Conservation (phyloP, 176 grass and related monocot genomes). For the Oryza coarctata region DNA sequence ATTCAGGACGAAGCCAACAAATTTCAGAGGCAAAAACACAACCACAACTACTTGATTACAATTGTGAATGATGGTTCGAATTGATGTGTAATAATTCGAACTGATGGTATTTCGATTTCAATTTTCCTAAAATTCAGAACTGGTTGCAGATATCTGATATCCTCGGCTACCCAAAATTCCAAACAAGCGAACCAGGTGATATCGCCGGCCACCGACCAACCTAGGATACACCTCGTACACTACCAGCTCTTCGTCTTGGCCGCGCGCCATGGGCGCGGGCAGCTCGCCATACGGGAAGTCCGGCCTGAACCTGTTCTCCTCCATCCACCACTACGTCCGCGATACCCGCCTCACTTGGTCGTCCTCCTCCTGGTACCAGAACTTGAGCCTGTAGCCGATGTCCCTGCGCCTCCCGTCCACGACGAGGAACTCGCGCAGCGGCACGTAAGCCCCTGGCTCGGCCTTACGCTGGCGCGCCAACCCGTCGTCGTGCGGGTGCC, state of each 20-base stretch:
- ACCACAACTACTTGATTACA: not conserved
- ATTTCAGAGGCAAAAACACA: not conserved
- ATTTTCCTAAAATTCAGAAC: not conserved
- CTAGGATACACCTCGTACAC: conserved; percentile 34
- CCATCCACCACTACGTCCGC: conserved; percentile 42
- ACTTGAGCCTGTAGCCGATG: conserved; percentile 19
- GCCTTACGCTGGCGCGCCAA: not conserved
- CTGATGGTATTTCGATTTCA: not conserved
- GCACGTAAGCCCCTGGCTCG: conserved; percentile 29
- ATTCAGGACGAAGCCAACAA: not conserved
- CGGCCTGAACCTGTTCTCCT: conserved; percentile 30
- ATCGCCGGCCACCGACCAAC: not conserved
- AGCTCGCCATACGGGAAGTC: conserved; percentile 12
- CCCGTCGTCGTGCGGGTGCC: not conserved
- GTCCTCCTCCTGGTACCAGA: conserved; percentile 41
- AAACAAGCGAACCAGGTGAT: not conserved
- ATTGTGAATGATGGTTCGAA: not conserved
- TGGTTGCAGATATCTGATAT: too few species aligned
- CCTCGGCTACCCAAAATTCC: too few species aligned
- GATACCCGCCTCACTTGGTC: not conserved
- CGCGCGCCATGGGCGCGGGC: not conserved
- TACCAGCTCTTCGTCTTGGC: not conserved
- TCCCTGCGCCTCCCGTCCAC: not conserved
- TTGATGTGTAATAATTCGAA: too few species aligned
- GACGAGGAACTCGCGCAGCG: not conserved